Evolutionary conservation across 1,284 basidiomycete species (phyloP), one percentile per base, ranked within the genome.

Genomic region (Coriolopsis trogii): DNA sequence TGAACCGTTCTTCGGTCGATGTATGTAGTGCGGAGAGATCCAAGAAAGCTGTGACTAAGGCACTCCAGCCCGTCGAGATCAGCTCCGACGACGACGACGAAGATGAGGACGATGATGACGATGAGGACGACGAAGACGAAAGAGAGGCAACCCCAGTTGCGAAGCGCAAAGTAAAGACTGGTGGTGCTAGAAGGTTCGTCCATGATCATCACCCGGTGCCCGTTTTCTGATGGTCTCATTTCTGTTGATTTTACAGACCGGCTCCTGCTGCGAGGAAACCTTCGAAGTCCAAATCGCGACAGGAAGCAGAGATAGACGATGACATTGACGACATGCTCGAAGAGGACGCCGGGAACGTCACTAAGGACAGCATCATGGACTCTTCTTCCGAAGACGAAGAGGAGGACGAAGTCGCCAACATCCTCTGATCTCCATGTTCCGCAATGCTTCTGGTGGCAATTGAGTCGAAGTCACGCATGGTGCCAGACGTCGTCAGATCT

Each of bases 41-140:
- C 3, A 63, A 63, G 39, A 64, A 60, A 23, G 67, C 62, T 41
- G 63, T 61, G 39, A 60, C 49, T 36, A 67, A 61, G 39, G 59
- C 55, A 26, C 48, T 59, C 28, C 31, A 56, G 46, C 51, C 53
- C 18, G 51, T 59, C 43, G 46, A 44, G n/a, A 59, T 59, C 46
- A 46, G 57, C 57, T 44, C 58, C 30, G 46, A 55, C 26, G 51
- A 55, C 51, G 40, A 59, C 64, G 42, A 44, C 18, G 41, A 43
- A 41, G 75, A 77, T 0, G 74, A 77, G n/a, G 73, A 72, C 1
- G 73, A 72, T 1, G 73, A 71, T 2, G 56, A 60, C 1, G 64
- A 61, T 0, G 65, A 63, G 10, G 65, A 66, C 8, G 56, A 66
- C 3, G 68, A 68, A 0, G 72, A 69, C 5, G 68, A 69, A 6